Base-by-base conservation (phyloP, 2,329 filamentous ascomycete genomes). In the Apiospora saccharicola region DNA sequence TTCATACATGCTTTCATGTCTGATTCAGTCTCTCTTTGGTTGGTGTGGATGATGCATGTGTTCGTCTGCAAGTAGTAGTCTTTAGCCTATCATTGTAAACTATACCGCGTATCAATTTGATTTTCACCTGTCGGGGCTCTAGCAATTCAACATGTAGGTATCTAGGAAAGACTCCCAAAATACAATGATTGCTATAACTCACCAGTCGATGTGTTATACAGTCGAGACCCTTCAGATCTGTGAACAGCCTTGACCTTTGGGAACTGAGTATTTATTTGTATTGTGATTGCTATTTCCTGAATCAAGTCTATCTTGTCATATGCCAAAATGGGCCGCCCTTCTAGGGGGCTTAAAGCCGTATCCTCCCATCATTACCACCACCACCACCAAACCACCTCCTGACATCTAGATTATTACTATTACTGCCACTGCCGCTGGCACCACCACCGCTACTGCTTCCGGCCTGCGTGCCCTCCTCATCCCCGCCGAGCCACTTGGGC, bases 401-500 rank as follows among this genome's bases (percentile, higher is more conserved):
- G 69, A 91, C 84, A 75, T 89, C 86, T 41, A 64, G 57, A 64
- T 64, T 64, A 64, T 64, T 64, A 64, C 16, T 64, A 8, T 82
- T 83, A 67, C 81, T 78, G 37, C 76, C 75, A 26, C 78, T 77
- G 41, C 79, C 77, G 43, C 78, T 75, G 24, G 73, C 77, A 67
- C 81, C 78, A 41, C 76, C 75, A 22, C 78, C 77, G 37, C 79
- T 77, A 46, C 78, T 75, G 24, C 73, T 78, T 61, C 78, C 77
- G 44, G 79, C 78, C 6, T 79, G 78, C 3, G 78, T 78, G 22
- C 76, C 81, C 22, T 83, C 84, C 14, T 87, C 87, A 70, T 89
- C 88, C 34, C 88, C 89, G 24, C 90, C 89, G 90, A 96, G 93
- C 94, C 94, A 97, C 77, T 91, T 92, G 6, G 94, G 94, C 79